Evolutionary conservation across 2,329 filamentous ascomycete species (phyloP).

Genomic region (Dichotomopilus funicola): DNA sequence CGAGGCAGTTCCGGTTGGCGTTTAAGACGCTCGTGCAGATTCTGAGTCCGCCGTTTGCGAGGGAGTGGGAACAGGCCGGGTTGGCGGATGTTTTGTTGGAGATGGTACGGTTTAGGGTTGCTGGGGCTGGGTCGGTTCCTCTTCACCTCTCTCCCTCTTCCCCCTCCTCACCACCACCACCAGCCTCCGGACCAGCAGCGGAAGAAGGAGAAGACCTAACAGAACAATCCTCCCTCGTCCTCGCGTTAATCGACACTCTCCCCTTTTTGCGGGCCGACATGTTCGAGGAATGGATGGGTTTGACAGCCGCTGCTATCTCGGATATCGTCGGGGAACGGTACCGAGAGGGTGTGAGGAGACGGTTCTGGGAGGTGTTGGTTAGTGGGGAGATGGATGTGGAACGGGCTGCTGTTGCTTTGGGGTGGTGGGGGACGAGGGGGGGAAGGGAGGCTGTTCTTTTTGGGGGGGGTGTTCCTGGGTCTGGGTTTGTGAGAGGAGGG

Average conservation of each 20-base stretch:
- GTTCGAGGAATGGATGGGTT: conserved; percentile 73
- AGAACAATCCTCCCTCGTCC: conserved; percentile 68
- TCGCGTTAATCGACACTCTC: conserved; percentile 74
- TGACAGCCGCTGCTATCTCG: conserved; percentile 62
- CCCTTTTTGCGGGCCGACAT: conserved; percentile 64
- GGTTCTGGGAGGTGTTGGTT: conserved; percentile 74
- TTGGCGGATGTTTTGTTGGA: conserved; percentile 78
- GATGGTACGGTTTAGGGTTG: conserved; percentile 61
- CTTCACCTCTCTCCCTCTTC: conserved; percentile 26
- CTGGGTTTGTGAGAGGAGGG: neutral
- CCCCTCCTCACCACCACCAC: neutral
- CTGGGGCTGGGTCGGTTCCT: conserved; percentile 16
- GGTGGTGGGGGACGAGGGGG: conserved; percentile 70
- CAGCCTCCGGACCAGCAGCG: neutral
- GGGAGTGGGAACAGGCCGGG: conserved; percentile 65
- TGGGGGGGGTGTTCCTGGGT: conserved; percentile 19
- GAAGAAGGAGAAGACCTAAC: conserved; percentile 42
- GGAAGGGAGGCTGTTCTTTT: conserved; percentile 46
- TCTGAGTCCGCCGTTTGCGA: conserved; percentile 69
- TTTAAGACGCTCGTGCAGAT: conserved; percentile 81
- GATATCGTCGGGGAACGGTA: conserved; percentile 55
- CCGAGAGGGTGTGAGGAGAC: conserved; percentile 57
- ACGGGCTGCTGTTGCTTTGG: conserved; percentile 67
- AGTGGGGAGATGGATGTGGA: conserved; percentile 86
- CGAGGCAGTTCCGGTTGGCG: conserved; percentile 80